These are phyloP conservation scores for Microsporum ferrugineum DNA, from an alignment of 2,329 filamentous ascomycete genomes.

Conservation along the genomic window DNA sequence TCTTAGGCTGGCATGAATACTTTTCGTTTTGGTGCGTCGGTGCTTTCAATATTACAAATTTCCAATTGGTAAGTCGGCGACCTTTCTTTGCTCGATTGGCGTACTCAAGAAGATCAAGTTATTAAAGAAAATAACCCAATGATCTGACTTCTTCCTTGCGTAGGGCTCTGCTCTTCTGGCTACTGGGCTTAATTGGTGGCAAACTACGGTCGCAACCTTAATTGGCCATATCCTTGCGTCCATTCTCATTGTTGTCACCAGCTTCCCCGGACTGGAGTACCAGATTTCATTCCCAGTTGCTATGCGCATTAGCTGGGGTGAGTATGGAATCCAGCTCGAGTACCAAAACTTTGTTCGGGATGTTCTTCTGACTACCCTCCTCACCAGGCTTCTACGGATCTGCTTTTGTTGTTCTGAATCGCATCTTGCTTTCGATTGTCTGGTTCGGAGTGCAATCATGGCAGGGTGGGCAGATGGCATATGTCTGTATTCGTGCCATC, in stretches of 20 bases:
- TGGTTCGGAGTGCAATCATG: slow-evolving; percentile 21
- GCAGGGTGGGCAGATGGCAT: slow-evolving; percentile 34
- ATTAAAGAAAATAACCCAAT: background rate
- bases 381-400: slow-evolving; percentile 25
- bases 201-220: slow-evolving; percentile 23
- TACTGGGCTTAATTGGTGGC: slow-evolving; percentile 25
- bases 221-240: slow-evolving; percentile 29
- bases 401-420: slow-evolving; percentile 30
- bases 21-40: slow-evolving; percentile 40
- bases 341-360: background rate
- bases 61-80: slow-evolving; percentile 16
- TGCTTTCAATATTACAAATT: slow-evolving; percentile 31
- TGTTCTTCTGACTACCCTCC: background rate
- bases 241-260: slow-evolving; percentile 27
- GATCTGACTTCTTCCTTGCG: slow-evolving; percentile 11
- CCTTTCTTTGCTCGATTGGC: background rate
- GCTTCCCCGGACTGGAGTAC: slow-evolving; percentile 32
- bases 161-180: slow-evolving; percentile 28
- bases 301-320: slow-evolving; percentile 33
- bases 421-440: slow-evolving; percentile 31
- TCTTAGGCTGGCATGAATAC: slow-evolving; percentile 31
- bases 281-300: slow-evolving; percentile 38
- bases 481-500: slow-evolving; percentile 25
- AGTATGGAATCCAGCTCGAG: slow-evolving; percentile 22
- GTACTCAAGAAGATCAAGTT: background rate